These are phyloP conservation scores for Entomortierella chlamydospora DNA, from an alignment of 192 early-diverging fungal species.

Conservation along the genomic window DNA sequence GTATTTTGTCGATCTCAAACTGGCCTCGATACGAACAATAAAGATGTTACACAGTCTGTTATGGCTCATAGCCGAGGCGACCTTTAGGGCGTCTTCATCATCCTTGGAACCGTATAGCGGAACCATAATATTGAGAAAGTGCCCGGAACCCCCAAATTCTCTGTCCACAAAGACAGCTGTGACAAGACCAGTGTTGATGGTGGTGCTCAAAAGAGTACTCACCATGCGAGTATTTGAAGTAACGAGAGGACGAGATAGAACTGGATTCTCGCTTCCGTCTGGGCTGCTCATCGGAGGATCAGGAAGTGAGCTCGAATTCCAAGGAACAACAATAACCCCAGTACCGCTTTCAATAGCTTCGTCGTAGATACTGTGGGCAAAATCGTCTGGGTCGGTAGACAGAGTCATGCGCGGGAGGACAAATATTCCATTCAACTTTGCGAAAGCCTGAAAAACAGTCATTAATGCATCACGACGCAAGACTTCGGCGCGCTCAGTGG, in stretches of 20 bases:
- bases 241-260: constrained; percentile 33
- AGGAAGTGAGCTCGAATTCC: constrained; percentile 56
- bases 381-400: constrained; percentile 68
- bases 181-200: constrained; percentile 17
- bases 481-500: constrained; percentile 71
- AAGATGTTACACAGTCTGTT: constrained; percentile 31
- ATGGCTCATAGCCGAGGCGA: constrained; percentile 48
- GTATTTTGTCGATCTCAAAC: neutral
- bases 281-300: constrained; percentile 25
- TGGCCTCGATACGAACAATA: constrained; percentile 30
- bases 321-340: constrained; percentile 79
- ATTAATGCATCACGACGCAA: constrained; percentile 78
- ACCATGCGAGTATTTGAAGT: constrained; percentile 45
- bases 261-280: constrained; percentile 23
- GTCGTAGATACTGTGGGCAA: constrained; percentile 71
- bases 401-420: constrained; percentile 74
- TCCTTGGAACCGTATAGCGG: constrained; percentile 37
- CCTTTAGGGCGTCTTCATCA: constrained; percentile 43
- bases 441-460: constrained; percentile 86
- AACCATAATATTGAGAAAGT: constrained; percentile 42
- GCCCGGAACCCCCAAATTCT: constrained; percentile 46
- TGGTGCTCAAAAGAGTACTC: constrained; percentile 24
- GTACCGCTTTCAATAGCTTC: constrained; percentile 63
- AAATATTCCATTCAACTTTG: constrained; percentile 74
- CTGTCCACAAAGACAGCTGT: constrained; percentile 48